These are phyloP conservation scores for Coemansia sp. DNA, from an alignment of 192 early-diverging fungal genomes.

Conservation along the genomic window DNA sequence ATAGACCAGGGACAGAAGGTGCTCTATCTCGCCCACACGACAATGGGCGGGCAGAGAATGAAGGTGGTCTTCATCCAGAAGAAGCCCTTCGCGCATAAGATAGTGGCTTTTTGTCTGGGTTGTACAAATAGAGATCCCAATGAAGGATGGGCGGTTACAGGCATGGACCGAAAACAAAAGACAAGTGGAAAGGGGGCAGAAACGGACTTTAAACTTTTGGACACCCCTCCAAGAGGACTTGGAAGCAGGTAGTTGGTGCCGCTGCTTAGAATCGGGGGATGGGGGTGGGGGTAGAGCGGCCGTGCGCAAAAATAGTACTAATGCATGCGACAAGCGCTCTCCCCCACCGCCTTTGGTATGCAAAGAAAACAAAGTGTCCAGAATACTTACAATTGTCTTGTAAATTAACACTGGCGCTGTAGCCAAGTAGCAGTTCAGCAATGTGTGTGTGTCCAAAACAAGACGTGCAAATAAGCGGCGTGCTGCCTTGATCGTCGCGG, in stretches of 20 bases:
- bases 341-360: neutral
- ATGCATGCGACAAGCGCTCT: no score
- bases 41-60: no score
- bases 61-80: no score
- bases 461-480: conserved; percentile 82
- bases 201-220: neutral
- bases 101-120: no score
- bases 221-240: neutral
- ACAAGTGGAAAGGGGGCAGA: neutral
- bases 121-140: no score
- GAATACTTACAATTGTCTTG: conserved; percentile 74
- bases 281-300: neutral
- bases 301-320: conserved; percentile 6
- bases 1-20: no score
- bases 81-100: no score
- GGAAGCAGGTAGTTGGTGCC: no score
- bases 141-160: no score
- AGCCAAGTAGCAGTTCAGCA: conserved; percentile 65
- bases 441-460: conserved; percentile 83
- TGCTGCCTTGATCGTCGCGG: conserved; percentile 83
- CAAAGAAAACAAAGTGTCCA: conserved; percentile 9
- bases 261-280: neutral
- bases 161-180: neutral
- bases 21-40: no score
- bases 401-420: conserved; percentile 72